These are phyloP conservation scores for Metschnikowia picachoensis DNA, from an alignment of 805 yeast genomes.

Conservation along the genomic window DNA sequence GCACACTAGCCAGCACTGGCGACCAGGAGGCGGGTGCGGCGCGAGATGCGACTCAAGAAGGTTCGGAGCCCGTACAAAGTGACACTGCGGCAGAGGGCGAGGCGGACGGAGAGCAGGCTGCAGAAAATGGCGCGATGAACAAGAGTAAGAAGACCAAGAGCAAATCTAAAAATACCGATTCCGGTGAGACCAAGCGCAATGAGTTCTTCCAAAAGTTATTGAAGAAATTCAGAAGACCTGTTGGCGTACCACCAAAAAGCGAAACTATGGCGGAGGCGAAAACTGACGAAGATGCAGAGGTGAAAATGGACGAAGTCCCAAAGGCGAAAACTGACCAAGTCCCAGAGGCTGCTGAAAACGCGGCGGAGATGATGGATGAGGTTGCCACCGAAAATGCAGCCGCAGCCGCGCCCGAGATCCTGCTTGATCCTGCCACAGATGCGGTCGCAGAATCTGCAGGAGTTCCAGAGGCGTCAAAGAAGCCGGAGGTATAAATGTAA, in stretches of 20 bases:
- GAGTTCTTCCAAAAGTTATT: conserved; percentile 36
- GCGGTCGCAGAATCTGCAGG: background rate
- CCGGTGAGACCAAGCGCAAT: conserved; percentile 27
- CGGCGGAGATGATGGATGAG: background rate
- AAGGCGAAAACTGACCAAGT: background rate
- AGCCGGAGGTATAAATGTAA: background rate
- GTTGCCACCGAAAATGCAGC: background rate
- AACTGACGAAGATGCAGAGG: background rate
- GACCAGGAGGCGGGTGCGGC: conserved; percentile 6
- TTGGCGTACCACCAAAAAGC: background rate
- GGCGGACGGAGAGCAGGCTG: conserved; percentile 4
- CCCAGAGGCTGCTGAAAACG: background rate
- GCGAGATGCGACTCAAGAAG: conserved; percentile 6
- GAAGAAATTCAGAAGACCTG: conserved; percentile 33
- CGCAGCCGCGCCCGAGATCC: conserved; percentile 3
- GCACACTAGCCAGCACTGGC: conserved; percentile 9
- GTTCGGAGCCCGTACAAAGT: conserved; percentile 4
- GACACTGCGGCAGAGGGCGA: conserved; percentile 2
- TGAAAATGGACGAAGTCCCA: background rate
- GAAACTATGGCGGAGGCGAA: background rate
- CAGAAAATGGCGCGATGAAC: conserved; percentile 7
- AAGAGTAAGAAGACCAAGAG: conserved; percentile 4
- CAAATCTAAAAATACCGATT: conserved; percentile 16
- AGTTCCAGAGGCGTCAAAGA: conserved; percentile 1
- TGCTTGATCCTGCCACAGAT: conserved; percentile 10